Conservation (phyloP, 306 rosid genomes). For the Phaseolus lunatus region DNA sequence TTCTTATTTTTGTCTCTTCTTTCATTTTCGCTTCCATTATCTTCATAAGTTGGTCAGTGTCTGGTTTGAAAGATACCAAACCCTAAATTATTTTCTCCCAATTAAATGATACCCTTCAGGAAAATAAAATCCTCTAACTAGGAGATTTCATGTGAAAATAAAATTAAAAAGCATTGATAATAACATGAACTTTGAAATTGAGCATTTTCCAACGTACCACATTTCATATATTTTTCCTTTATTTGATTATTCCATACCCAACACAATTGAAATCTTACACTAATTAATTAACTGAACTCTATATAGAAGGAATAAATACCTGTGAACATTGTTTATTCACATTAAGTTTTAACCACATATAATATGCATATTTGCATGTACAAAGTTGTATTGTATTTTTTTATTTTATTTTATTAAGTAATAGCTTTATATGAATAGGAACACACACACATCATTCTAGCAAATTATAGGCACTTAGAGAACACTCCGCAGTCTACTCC, state of each 20-base stretch:
- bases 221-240: background rate
- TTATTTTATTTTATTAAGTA: too few species aligned
- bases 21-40: too few species aligned
- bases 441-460: too few species aligned
- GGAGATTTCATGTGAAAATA: background rate
- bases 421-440: too few species aligned
- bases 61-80: background rate
- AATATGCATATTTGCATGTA: too few species aligned
- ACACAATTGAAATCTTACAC: background rate
- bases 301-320: background rate
- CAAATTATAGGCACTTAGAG: too few species aligned
- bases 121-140: background rate
- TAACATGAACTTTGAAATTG: background rate
- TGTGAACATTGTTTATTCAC: background rate
- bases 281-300: too few species aligned
- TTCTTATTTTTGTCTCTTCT: too few species aligned
- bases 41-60: too few species aligned
- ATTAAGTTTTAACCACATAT: too few species aligned
- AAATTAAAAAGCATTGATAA: background rate
- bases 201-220: background rate
- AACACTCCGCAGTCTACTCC: too few species aligned
- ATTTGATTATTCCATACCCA: slow-evolving; percentile 19
- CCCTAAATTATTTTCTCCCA: slow-evolving; percentile 8
- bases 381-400: too few species aligned
- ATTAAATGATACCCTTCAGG: background rate